Percentiles rank a stretch among this genome's conserved stretches.
phyloP scores from a whole-genome alignment of 257 asterid genomes.

The Voacanga thouarsii region DNA sequence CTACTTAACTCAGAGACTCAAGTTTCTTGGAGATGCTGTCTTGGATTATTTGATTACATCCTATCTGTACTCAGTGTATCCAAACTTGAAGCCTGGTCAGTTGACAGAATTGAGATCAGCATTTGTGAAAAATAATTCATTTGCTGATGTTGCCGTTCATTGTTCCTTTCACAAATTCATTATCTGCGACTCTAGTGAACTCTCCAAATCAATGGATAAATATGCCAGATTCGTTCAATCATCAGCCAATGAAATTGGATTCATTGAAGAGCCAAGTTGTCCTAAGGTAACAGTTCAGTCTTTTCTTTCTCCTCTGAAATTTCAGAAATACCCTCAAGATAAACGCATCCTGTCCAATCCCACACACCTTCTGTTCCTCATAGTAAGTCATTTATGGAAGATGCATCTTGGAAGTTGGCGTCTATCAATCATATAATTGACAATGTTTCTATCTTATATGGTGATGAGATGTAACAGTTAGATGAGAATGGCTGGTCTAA shows the following conservation, averaged over 20 bases:
- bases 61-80: slow-evolving; percentile 80
- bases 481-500: neutral
- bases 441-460: neutral
- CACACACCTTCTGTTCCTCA: neutral
- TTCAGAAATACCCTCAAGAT: neutral
- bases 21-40: slow-evolving; percentile 97
- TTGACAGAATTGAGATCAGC: slow-evolving; percentile 89
- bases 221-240: slow-evolving; percentile 45
- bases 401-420: neutral
- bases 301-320: neutral
- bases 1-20: slow-evolving; percentile 72
- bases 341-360: neutral
- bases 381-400: neutral
- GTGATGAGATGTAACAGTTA: neutral
- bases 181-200: slow-evolving; percentile 59
- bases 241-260: slow-evolving; percentile 34
- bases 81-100: slow-evolving; percentile 87
- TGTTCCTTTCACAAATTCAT: slow-evolving; percentile 62
- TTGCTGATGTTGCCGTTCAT: slow-evolving; percentile 76
- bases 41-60: slow-evolving; percentile 96
- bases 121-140: slow-evolving; percentile 63
- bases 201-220: slow-evolving; percentile 55
- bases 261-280: slow-evolving; percentile 56
- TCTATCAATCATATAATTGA: neutral
- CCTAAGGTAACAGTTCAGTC: slow-evolving; percentile 66